A percentile compares a stretch with the other conserved stretches of the same genome.
Evolutionary conservation across 2,329 filamentous ascomycete species (phyloP).

Genomic region (Penicillium sp.): DNA sequence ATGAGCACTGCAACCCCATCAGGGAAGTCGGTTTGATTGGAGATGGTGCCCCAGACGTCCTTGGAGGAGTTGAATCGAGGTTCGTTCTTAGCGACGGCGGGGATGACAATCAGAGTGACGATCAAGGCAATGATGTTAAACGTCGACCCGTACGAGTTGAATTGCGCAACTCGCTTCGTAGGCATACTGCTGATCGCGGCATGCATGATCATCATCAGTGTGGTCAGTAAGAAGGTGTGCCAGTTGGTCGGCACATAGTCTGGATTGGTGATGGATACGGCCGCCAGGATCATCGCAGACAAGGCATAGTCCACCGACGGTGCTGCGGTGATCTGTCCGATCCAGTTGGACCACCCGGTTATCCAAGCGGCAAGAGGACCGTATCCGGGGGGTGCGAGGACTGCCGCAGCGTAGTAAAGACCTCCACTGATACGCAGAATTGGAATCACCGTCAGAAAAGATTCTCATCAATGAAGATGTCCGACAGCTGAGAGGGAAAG

Average conservation of each 20-base stretch:
- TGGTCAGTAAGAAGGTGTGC: constrained; percentile 63
- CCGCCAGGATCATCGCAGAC: constrained; percentile 65
- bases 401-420: constrained; percentile 67
- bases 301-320: constrained; percentile 63
- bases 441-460: background rate
- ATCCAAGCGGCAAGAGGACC: constrained; percentile 64
- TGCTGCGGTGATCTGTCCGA: constrained; percentile 60
- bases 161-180: constrained; percentile 62
- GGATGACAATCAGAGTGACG: constrained; percentile 63
- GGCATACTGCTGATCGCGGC: constrained; percentile 63
- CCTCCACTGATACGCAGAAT: constrained; percentile 47
- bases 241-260: constrained; percentile 59
- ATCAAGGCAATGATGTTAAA: constrained; percentile 65
- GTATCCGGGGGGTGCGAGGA: constrained; percentile 60
- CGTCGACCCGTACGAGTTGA: constrained; percentile 64
- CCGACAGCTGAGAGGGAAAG: too few species aligned
- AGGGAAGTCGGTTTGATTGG: constrained; percentile 61
- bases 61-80: constrained; percentile 54
- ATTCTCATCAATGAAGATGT: too few species aligned
- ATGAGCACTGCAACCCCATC: constrained; percentile 63
- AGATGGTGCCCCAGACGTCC: constrained; percentile 61
- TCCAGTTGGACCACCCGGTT: constrained; percentile 66
- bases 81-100: constrained; percentile 52
- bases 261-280: constrained; percentile 62
- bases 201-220: constrained; percentile 63